Conservation (phyloP, 306 rosid genomes). For the Purshia tridentata region DNA sequence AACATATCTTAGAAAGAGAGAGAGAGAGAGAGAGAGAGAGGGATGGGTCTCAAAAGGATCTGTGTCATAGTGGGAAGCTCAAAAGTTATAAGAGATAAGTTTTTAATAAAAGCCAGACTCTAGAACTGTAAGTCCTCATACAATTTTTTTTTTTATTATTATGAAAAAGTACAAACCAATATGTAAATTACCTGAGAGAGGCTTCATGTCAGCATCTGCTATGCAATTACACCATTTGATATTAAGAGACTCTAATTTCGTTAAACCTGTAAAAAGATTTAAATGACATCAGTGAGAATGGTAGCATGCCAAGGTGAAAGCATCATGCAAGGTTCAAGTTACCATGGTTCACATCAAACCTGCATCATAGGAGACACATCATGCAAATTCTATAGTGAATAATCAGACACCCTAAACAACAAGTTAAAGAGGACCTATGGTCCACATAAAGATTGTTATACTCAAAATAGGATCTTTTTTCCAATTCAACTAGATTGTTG, state of each 20-base stretch:
- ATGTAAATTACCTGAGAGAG: conserved; percentile 63
- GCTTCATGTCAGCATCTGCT: conserved; percentile 75
- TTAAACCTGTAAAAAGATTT: conserved; percentile 55
- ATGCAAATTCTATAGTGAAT: neutral
- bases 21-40: neutral
- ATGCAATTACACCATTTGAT: conserved; percentile 93
- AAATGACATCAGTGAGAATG: neutral
- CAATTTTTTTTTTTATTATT: neutral
- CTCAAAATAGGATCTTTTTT: neutral
- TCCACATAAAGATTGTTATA: too few species aligned
- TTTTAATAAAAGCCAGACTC: conserved; percentile 5
- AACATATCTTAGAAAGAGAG: neutral
- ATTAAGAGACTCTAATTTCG: conserved; percentile 85
- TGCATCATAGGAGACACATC: neutral
- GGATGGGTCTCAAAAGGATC: neutral
- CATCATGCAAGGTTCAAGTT: neutral
- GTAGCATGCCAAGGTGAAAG: neutral
- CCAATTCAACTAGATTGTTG: neutral
- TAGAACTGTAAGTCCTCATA: neutral
- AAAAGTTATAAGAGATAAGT: neutral
- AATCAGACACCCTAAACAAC: neutral
- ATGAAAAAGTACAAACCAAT: conserved; percentile 17
- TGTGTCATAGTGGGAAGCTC: neutral
- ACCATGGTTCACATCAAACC: neutral
- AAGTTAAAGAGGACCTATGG: neutral